Conservation (phyloP, 768 basidiomycete genomes). For the Dendrothele bispora region DNA sequence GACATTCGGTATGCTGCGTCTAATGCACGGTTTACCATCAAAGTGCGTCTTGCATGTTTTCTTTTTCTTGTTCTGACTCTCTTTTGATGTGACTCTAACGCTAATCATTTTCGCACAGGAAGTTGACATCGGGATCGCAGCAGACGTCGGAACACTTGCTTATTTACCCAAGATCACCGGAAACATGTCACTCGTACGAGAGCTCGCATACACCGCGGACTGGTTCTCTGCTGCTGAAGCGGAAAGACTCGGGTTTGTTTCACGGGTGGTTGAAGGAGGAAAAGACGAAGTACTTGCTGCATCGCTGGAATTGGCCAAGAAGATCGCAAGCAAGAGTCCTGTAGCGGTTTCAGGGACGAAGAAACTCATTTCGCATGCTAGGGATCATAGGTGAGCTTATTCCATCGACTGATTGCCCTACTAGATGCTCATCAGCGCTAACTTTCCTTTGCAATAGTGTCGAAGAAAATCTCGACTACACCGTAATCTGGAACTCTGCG, state of each 20-base stretch:
- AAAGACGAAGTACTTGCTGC: slow-evolving; percentile 63
- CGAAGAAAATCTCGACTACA: slow-evolving; percentile 54
- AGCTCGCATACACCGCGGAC: slow-evolving; percentile 75
- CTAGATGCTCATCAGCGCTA: not conserved
- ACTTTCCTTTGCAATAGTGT: slow-evolving; percentile 17
- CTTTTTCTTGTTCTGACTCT: not conserved
- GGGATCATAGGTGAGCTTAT: slow-evolving; percentile 68
- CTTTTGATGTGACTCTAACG: not conserved
- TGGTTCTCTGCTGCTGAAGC: slow-evolving; percentile 73
- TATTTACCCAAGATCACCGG: slow-evolving; percentile 76
- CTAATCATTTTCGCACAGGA: slow-evolving; percentile 50
- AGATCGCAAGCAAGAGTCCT: slow-evolving; percentile 77
- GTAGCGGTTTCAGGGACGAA: slow-evolving; percentile 79
- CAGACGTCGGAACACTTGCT: slow-evolving; percentile 86
- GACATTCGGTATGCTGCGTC: slow-evolving; percentile 75
- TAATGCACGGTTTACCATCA: slow-evolving; percentile 66
- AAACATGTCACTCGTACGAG: slow-evolving; percentile 69
- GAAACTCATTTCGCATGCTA: slow-evolving; percentile 70
- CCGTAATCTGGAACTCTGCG: slow-evolving; percentile 53
- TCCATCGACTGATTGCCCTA: too few relatives aligned
- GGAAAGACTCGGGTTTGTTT: slow-evolving; percentile 67
- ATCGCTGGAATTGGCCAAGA: slow-evolving; percentile 63
- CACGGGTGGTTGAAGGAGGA: slow-evolving; percentile 66
- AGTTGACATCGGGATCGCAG: slow-evolving; percentile 83
- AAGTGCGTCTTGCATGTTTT: slow-evolving; percentile 59